Conservation (phyloP, 2,329 filamentous ascomycete species). For the Cladophialophora carrionii region DNA sequence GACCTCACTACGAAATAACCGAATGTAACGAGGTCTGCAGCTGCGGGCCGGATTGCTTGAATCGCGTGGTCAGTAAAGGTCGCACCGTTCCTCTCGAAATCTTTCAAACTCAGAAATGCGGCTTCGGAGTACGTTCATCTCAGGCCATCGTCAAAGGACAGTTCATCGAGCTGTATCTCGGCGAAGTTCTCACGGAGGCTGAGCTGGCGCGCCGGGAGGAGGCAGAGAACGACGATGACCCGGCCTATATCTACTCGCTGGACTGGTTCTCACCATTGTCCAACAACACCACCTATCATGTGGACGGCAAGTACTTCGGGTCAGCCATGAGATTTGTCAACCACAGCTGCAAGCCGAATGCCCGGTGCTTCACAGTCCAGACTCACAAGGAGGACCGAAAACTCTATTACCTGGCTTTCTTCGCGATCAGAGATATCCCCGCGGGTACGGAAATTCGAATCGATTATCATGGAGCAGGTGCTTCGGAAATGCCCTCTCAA, state of each 20-base stretch:
- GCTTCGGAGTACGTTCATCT: constrained; percentile 49
- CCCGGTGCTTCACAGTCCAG: constrained; percentile 50
- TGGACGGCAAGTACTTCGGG: constrained; percentile 51
- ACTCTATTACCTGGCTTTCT: constrained; percentile 54
- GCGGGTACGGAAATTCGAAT: constrained; percentile 52
- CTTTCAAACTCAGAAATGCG: constrained; percentile 48
- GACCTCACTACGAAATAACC: constrained; percentile 41
- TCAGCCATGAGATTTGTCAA: constrained; percentile 53
- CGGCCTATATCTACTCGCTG: constrained; percentile 50
- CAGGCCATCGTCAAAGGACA: constrained; percentile 47
- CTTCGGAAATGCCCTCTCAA: constrained; percentile 11
- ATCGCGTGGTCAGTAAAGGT: constrained; percentile 49
- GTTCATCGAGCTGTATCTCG: constrained; percentile 52
- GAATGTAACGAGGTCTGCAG: constrained; percentile 49
- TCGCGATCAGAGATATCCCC: constrained; percentile 49
- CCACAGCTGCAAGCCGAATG: constrained; percentile 55
- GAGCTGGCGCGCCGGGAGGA: constrained; percentile 47
- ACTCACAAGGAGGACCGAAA: constrained; percentile 47
- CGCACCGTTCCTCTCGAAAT: constrained; percentile 48
- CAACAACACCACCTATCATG: constrained; percentile 43
- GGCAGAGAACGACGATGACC: constrained; percentile 37
- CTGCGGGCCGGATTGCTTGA: constrained; percentile 47
- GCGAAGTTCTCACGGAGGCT: constrained; percentile 48
- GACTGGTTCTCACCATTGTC: constrained; percentile 43
- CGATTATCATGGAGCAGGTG: constrained; percentile 44